Evolutionary conservation across 2,329 filamentous ascomycete genomes (phyloP).

Genomic region (Lachnellula hyalina): DNA sequence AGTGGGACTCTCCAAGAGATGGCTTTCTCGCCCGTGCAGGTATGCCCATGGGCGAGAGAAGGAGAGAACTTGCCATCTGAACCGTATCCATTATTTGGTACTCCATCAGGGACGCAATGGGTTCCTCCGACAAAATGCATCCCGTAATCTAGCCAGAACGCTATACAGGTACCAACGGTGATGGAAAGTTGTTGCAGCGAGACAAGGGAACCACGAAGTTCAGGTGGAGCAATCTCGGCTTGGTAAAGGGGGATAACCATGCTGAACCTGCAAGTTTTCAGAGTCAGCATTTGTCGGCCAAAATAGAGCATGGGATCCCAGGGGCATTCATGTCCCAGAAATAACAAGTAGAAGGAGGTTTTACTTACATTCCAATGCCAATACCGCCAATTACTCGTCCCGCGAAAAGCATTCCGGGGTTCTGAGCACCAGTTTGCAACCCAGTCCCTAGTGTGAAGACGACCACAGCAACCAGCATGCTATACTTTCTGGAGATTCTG

Average conservation of each 20-base stretch:
- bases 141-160: slow-evolving; percentile 43
- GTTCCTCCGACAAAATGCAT: slow-evolving; percentile 44
- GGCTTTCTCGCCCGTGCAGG: slow-evolving; percentile 41
- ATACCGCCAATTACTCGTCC: slow-evolving; percentile 43
- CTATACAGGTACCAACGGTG: slow-evolving; percentile 47
- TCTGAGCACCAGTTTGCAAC: slow-evolving; percentile 44
- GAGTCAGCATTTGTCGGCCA: neutral
- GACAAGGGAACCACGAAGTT: slow-evolving; percentile 58
- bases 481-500: slow-evolving; percentile 46
- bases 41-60: slow-evolving; percentile 16
- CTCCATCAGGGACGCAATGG: slow-evolving; percentile 24
- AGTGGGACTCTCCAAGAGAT: slow-evolving; percentile 43
- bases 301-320: neutral
- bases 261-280: slow-evolving; percentile 32
- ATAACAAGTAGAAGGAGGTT: no score
- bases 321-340: no score
- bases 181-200: slow-evolving; percentile 60
- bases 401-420: slow-evolving; percentile 46
- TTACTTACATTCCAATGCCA: slow-evolving; percentile 39
- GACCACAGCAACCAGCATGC: slow-evolving; percentile 45
- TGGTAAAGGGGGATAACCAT: slow-evolving; percentile 43
- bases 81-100: slow-evolving; percentile 9
- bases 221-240: slow-evolving; percentile 50
- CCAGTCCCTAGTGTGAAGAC: slow-evolving; percentile 47
- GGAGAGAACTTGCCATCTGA: slow-evolving; percentile 14